A percentile compares a stretch with the other conserved stretches of the same genome.
Evolutionary conservation across 139 green algal species (phyloP).

Genomic region (Monoraphidium neglectum): DNA sequence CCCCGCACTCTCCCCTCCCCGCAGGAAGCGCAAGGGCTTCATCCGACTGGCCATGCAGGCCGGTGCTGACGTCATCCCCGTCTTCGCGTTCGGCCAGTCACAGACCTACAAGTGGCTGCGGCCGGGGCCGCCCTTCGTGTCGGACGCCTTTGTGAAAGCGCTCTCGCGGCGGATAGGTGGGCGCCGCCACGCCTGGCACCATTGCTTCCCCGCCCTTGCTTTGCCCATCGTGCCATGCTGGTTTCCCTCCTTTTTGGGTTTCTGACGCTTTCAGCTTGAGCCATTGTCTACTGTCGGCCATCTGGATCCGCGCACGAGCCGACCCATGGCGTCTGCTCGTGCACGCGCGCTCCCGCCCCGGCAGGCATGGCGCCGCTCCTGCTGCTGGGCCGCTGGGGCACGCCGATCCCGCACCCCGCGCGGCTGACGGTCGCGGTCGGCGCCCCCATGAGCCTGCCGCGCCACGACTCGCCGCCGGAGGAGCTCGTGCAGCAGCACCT

Average conservation of each 20-base stretch:
- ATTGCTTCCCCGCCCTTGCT: no score
- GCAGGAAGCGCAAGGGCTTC: conserved; percentile 66
- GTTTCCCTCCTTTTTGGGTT: no score
- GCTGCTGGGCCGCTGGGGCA: conserved; percentile 56
- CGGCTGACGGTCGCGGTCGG: conserved; percentile 60
- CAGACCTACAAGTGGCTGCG: conserved; percentile 61
- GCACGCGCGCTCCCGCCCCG: background rate
- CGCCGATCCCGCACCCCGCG: conserved; percentile 40
- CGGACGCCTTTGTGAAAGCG: background rate
- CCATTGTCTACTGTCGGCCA: no score
- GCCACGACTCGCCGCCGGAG: conserved; percentile 36
- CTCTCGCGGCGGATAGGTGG: conserved; percentile 6
- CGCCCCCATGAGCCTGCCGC: conserved; percentile 56
- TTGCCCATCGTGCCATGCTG: no score
- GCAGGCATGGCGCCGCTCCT: conserved; percentile 52
- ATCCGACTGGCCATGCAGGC: conserved; percentile 72
- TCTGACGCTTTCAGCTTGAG: no score
- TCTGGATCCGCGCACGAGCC: no score
- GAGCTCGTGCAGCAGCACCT: conserved; percentile 55
- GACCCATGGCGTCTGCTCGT: no score
- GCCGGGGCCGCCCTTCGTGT: conserved; percentile 51
- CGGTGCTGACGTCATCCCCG: conserved; percentile 72
- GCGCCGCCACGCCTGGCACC: background rate
- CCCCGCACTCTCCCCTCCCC: background rate
- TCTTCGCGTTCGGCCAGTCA: conserved; percentile 89